Base-by-base conservation (phyloP, 2,329 filamentous ascomycete genomes). In the Ascochyta fabae region DNA sequence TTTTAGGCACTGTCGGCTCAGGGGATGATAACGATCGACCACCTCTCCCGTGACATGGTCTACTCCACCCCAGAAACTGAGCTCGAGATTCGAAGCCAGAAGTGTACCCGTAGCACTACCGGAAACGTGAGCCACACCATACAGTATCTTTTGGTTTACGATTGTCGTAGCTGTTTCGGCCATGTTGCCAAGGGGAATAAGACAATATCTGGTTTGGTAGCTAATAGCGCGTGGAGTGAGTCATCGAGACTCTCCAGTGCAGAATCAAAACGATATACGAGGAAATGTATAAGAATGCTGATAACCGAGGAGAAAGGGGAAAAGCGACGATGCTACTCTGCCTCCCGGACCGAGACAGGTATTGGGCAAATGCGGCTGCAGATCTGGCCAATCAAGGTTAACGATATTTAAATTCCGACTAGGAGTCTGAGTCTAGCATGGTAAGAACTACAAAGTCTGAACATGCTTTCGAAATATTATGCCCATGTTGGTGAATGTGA, bases 61-160 rank as follows among this genome's bases (percentile, higher is more conserved):
- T 1, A 81, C 75, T 0, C 80, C 80, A 7, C 77, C 77, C 79
- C 78, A 80, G 64, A 82, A 81, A 63, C 79, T 82, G 19, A 82
- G 60, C 35, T 56, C 56, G 13, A 59, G 44, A 22, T 36, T 27
- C 9, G 47, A 48, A 3, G 56, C 52, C 3, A 59, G 34, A 6
- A 59, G 22, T 34, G n/a, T 23, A 22, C 52, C 56, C 23, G 44
- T 46, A 8, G 45, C 48, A 19, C 9, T 40, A 1, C 56, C 52
- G 24, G 19, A 12, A 3, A 56, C 52, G 23, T 56, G 46, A 10
- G 56, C 16, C 16, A 40, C 56, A 7, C 56, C 56, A 6, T 43
- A 23, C 19, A 58, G 31, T 9, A 13, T 39, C 15, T 23, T 9
- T 7, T 15, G n/a, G 24, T 16, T 4, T 35, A 27, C 13, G 10